Percentiles rank a stretch among this genome's conserved stretches.
phyloP scores from a whole-genome alignment of 768 basidiomycete species.

The Rickenella mellea region DNA sequence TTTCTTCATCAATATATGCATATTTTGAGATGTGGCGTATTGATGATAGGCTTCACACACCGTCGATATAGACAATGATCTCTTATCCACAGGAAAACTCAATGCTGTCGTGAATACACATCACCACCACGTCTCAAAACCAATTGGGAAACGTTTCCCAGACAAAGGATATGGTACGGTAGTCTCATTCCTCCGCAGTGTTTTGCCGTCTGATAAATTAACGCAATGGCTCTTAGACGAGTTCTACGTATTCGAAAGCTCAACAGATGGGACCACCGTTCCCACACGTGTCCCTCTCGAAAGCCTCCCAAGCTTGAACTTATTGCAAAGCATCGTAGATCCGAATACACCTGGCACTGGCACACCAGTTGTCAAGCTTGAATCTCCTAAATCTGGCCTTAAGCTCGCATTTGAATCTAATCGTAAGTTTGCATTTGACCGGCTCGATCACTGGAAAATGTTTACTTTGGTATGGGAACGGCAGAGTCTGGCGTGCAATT shows the following conservation, averaged over 20 bases:
- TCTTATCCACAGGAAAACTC: constrained; percentile 45
- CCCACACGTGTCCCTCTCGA: constrained; percentile 40
- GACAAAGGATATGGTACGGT: constrained; percentile 50
- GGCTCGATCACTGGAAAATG: background rate
- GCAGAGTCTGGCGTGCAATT: constrained; percentile 70
- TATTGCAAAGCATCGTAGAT: constrained; percentile 19
- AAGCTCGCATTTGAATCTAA: constrained; percentile 57
- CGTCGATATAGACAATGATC: constrained; percentile 39
- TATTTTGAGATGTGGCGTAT: background rate
- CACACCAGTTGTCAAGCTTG: constrained; percentile 42
- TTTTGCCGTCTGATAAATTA: background rate
- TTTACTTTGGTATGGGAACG: background rate
- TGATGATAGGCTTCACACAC: constrained; percentile 39
- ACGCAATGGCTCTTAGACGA: constrained; percentile 35
- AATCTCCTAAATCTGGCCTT: constrained; percentile 49
- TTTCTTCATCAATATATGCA: background rate
- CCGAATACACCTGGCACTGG: constrained; percentile 15
- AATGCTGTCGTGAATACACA: constrained; percentile 35
- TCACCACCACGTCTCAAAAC: constrained; percentile 38
- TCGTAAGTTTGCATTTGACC: constrained; percentile 35
- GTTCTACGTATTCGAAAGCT: constrained; percentile 47
- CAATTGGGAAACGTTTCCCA: constrained; percentile 51
- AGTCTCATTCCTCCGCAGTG: background rate
- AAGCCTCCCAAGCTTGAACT: constrained; percentile 32
- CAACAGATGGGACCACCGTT: constrained; percentile 18